Percentiles rank a stretch among this genome's conserved stretches.
Conservation (phyloP, 257 asterid genomes). For the Nyctanthes arbortristis region DNA sequence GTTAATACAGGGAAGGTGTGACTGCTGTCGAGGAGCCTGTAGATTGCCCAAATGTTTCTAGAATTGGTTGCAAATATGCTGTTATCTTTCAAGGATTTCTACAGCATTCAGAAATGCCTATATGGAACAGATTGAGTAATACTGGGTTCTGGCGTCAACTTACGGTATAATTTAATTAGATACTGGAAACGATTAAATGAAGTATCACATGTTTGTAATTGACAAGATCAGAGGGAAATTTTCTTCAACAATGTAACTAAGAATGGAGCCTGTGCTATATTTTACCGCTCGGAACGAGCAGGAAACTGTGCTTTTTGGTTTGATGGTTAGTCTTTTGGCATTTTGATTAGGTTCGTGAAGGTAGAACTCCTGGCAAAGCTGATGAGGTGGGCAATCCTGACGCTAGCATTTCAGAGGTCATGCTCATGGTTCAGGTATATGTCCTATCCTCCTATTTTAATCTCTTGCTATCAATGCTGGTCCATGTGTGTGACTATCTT, state of each 20-base stretch:
- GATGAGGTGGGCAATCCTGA: constrained; percentile 50
- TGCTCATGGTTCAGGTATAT: constrained; percentile 95
- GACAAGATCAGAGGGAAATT: constrained; percentile 3
- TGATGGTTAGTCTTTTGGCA: constrained; percentile 20
- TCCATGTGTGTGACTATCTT: constrained; percentile 1
- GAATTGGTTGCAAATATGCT: constrained; percentile 74
- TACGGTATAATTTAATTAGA: constrained; percentile 51
- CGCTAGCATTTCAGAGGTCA: constrained; percentile 60
- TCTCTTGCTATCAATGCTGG: constrained; percentile 11
- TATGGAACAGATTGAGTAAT: constrained; percentile 96
- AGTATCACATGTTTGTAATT: constrained; percentile 13
- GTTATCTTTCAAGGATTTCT: constrained; percentile 76
- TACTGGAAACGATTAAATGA: constrained; percentile 4
- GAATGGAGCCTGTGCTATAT: constrained; percentile 1
- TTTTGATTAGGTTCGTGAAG: constrained; percentile 85
- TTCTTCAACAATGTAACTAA: constrained; percentile 4
- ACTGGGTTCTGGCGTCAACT: constrained; percentile 98
- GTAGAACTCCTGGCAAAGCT: constrained; percentile 52
- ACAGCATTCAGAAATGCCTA: constrained; percentile 62
- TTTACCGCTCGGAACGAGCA: constrained; percentile 1
- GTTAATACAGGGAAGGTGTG: constrained; percentile 82
- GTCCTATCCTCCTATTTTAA: constrained; percentile 18
- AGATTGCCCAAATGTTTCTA: constrained; percentile 86
- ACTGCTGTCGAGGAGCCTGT: constrained; percentile 96
- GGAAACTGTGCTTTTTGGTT: constrained; percentile 9